These are phyloP conservation scores for Graphilbum sp. DNA, from an alignment of 2,329 filamentous ascomycete species.

Conservation along the genomic window DNA sequence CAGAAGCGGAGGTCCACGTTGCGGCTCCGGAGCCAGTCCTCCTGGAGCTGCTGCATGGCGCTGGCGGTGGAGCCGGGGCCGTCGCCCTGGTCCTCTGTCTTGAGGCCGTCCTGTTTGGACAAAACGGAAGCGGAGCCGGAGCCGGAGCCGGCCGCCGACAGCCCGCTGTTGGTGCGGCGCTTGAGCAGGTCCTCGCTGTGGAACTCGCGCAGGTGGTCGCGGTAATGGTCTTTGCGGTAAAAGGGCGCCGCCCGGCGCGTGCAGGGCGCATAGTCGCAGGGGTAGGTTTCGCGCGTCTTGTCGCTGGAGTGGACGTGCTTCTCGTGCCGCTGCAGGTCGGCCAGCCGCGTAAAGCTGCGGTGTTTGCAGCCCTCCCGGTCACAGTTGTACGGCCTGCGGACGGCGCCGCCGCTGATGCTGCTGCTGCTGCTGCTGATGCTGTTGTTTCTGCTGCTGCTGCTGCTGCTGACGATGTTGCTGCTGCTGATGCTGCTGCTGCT, in stretches of 20 bases:
- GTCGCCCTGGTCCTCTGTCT: too few species aligned
- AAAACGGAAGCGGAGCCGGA: too few species aligned
- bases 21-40: constrained; percentile 23
- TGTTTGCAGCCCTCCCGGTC: constrained; percentile 23
- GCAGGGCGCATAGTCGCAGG: constrained; percentile 36
- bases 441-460: not conserved
- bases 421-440: not conserved
- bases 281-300: constrained; percentile 24
- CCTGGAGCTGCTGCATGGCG: not conserved
- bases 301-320: constrained; percentile 28
- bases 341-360: constrained; percentile 31
- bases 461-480: not conserved
- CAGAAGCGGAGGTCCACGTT: constrained; percentile 28
- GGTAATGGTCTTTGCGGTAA: constrained; percentile 37
- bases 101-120: too few species aligned
- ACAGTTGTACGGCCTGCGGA: constrained; percentile 19
- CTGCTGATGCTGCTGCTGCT: not conserved
- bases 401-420: not conserved
- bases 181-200: constrained; percentile 34
- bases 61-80: too few species aligned
- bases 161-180: not conserved
- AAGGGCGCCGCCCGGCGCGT: constrained; percentile 28
- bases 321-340: constrained; percentile 38
- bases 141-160: too few species aligned
- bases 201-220: constrained; percentile 38